These are phyloP conservation scores for Agrocybe pediades DNA, from an alignment of 768 basidiomycete genomes.

Conservation along the genomic window DNA sequence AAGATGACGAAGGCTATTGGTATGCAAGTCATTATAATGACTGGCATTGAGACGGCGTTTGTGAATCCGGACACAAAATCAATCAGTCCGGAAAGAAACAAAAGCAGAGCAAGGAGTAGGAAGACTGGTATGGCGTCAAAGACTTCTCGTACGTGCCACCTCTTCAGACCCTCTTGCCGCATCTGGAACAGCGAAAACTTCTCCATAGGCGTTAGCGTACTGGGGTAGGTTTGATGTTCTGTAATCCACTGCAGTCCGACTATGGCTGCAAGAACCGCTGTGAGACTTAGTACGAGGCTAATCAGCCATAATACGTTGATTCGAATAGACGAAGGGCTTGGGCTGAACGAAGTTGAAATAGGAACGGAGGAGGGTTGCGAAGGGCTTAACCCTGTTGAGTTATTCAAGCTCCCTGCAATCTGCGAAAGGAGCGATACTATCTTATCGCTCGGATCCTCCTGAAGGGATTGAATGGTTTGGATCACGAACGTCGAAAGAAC, in stretches of 20 bases:
- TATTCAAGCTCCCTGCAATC: constrained; percentile 1
- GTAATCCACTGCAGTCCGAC: constrained; percentile 7
- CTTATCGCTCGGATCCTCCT: constrained; percentile 7
- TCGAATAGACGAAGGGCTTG: background rate
- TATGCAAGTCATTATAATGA: background rate
- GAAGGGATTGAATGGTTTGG: constrained; percentile 16
- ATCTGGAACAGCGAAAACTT: constrained; percentile 17
- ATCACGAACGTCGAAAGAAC: constrained; percentile 13
- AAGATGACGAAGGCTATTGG: background rate
- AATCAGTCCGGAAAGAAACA: constrained; percentile 26
- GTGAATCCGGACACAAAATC: constrained; percentile 14
- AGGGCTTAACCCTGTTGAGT: background rate
- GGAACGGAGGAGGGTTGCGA: background rate
- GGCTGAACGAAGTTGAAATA: background rate
- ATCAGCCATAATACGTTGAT: background rate
- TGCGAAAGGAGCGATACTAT: constrained; percentile 8
- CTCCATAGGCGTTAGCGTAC: background rate
- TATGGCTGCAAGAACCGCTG: constrained; percentile 6
- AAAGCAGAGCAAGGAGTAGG: constrained; percentile 24
- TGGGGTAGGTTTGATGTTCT: constrained; percentile 1
- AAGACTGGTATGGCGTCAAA: constrained; percentile 22
- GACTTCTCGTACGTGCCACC: constrained; percentile 24
- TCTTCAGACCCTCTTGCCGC: constrained; percentile 22
- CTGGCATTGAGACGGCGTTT: background rate
- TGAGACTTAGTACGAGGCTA: constrained; percentile 2